phyloP scores from a whole-genome alignment of 108 stramenopile genomes.

The Skeletonema tropicum region DNA sequence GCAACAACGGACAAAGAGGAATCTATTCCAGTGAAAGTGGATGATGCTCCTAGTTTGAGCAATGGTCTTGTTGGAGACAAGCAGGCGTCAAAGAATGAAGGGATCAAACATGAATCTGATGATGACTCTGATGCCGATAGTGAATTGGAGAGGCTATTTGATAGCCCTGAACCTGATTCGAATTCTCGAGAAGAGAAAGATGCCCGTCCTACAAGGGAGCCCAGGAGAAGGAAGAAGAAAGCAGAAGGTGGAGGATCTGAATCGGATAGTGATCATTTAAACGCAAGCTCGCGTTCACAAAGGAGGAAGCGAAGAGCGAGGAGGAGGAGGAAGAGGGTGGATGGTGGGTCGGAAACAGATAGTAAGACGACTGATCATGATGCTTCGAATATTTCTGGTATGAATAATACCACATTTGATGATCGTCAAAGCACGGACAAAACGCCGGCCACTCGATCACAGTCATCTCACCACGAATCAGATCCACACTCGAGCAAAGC shows the following conservation, averaged over 20 bases:
- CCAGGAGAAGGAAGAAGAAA: not conserved
- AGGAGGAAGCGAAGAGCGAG: not conserved
- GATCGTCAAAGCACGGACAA: not conserved
- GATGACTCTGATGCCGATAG: not conserved
- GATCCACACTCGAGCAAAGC: not conserved
- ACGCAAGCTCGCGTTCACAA: not conserved
- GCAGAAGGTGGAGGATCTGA: not conserved
- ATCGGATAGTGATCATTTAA: not conserved
- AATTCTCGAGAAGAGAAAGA: not conserved
- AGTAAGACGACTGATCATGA: not conserved
- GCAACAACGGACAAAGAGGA: not conserved
- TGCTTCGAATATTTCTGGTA: no score
- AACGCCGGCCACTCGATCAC: not conserved
- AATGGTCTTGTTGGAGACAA: not conserved
- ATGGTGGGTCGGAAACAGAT: not conserved
- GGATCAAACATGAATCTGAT: not conserved
- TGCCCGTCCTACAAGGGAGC: not conserved
- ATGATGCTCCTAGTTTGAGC: not conserved
- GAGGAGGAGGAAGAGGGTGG: not conserved
- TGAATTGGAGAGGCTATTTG: not conserved
- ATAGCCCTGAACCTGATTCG: not conserved
- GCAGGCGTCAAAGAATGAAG: not conserved
- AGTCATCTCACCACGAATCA: not conserved
- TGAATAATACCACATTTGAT: not conserved
- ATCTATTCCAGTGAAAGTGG: not conserved